Evolutionary conservation across 768 basidiomycete species (phyloP), one percentile per base, ranked within the genome.

Genomic region (Tremella yokohamensis): DNA sequence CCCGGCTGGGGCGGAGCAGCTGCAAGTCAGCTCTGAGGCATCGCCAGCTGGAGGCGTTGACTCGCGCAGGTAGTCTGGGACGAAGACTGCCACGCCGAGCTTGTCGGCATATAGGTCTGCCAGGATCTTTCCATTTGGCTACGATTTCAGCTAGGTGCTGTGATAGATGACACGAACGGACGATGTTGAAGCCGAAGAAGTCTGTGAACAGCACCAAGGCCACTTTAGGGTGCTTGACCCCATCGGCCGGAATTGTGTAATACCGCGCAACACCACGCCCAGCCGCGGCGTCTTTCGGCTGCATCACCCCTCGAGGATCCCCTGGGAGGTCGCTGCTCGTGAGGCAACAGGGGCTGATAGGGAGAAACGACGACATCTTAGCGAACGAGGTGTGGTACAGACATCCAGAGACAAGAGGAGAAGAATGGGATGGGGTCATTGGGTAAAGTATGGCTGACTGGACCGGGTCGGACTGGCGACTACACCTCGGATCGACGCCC

Each of bases 11-110:
- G 61, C 7, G 65, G 58, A 40, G 62, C 50, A 19, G 60, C 69
- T 70, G 48, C 24, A 29, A 20, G 29, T 34, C 29, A 34, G 29
- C 29, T 6, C 29, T 34, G 29, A 34, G 29, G n/a, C n/a, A n/a
- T n/a, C n/a, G n/a, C n/a, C n/a, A n/a, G n/a, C n/a, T n/a, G n/a
- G n/a, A n/a, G n/a, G n/a, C n/a, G n/a, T n/a, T n/a, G n/a, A 60
- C 64, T 62, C 39, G 66, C 69, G 64, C 29, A 71, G 65, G 45
- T 68, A 71, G 19, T 71, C 69, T 1, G 69, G 69, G 0, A 68
- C 64, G 37, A 62, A 62, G 39, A 71, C 69, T 13, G 65, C 45
- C 18, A 68, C 39, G 34, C 58, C 54, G 11, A 71, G 52, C 26
- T 64, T 42, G 3, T 62, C 62, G 12, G 69, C 69, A 20, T 66